phyloP scores from a whole-genome alignment of 73 alveolate species.

The Paramecium caudatum region DNA sequence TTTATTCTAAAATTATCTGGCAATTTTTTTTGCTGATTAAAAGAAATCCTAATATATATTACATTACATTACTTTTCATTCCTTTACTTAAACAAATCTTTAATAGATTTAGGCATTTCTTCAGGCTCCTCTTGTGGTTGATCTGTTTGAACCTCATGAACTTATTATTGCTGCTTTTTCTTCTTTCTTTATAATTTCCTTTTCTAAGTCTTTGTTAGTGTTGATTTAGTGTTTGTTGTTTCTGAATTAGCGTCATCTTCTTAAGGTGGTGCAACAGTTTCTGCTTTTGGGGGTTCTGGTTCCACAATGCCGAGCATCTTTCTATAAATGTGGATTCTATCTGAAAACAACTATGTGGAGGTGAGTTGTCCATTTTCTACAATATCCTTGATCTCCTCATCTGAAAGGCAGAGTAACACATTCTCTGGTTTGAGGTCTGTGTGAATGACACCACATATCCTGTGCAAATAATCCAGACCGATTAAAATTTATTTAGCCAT shows the following conservation, averaged over 20 bases:
- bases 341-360: slow-evolving; percentile 42
- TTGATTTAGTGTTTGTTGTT: slow-evolving; percentile 11
- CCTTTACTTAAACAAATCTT: slow-evolving; percentile 70
- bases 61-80: neutral
- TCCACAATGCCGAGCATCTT: slow-evolving; percentile 58
- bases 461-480: slow-evolving; percentile 97
- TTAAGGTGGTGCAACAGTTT: neutral
- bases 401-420: slow-evolving; percentile 88
- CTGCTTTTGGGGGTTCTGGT: slow-evolving; percentile 27
- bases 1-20: slow-evolving; percentile 84
- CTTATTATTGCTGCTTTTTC: slow-evolving; percentile 70
- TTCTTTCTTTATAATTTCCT: slow-evolving; percentile 67
- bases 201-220: slow-evolving; percentile 55
- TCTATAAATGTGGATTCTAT: slow-evolving; percentile 59
- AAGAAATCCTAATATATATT: slow-evolving; percentile 65
- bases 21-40: slow-evolving; percentile 21
- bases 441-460: slow-evolving; percentile 96
- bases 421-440: slow-evolving; percentile 98
- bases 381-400: slow-evolving; percentile 85
- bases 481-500: slow-evolving; percentile 94
- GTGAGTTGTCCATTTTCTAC: slow-evolving; percentile 77
- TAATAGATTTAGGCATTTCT: slow-evolving; percentile 41
- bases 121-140: neutral
- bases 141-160: slow-evolving; percentile 66
- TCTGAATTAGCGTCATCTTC: neutral